Evolutionary conservation across 2,329 filamentous ascomycete genomes (phyloP).

Genomic region (Ascochyta koolunga): DNA sequence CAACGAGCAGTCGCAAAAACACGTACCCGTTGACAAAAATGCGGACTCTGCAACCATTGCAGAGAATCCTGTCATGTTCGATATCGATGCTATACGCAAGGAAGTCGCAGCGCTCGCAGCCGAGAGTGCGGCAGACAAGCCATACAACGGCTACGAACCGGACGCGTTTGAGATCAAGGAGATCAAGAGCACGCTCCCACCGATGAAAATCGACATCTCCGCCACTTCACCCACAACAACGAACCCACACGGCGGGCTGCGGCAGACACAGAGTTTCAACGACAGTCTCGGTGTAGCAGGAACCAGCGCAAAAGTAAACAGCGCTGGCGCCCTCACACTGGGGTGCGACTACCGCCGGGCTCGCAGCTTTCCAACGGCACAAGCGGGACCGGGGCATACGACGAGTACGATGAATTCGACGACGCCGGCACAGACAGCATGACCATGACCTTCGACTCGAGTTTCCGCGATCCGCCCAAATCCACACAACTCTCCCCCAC

Average conservation of each 20-base stretch:
- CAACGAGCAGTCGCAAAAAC: slow-evolving; percentile 67
- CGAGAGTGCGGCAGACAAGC: slow-evolving; percentile 55
- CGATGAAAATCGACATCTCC: slow-evolving; percentile 74
- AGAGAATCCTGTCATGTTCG: slow-evolving; percentile 77
- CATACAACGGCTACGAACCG: slow-evolving; percentile 31
- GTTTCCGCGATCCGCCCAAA: slow-evolving; percentile 36
- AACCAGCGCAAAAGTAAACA: slow-evolving; percentile 16
- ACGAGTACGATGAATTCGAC: slow-evolving; percentile 46
- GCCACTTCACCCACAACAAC: slow-evolving; percentile 22
- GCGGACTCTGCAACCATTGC: slow-evolving; percentile 57
- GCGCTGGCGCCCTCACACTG: slow-evolving; percentile 21
- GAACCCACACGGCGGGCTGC: slow-evolving; percentile 31
- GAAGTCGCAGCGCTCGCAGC: slow-evolving; percentile 75
- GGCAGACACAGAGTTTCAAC: slow-evolving; percentile 52
- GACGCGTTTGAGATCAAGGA: slow-evolving; percentile 70
- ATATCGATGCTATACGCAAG: slow-evolving; percentile 85
- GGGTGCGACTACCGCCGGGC: slow-evolving; percentile 8
- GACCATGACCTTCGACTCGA: slow-evolving; percentile 53
- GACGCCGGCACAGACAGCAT: slow-evolving; percentile 38
- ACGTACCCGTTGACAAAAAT: slow-evolving; percentile 42
- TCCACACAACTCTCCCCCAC: slow-evolving; percentile 20
- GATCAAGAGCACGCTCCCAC: slow-evolving; percentile 84
- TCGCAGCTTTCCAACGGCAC: slow-evolving; percentile 26
- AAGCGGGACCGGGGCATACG: slow-evolving; percentile 26
- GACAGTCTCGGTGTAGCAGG: slow-evolving; percentile 36